Evolutionary conservation across 768 basidiomycete species (phyloP).

Genomic region (Fomitopsis serialis): DNA sequence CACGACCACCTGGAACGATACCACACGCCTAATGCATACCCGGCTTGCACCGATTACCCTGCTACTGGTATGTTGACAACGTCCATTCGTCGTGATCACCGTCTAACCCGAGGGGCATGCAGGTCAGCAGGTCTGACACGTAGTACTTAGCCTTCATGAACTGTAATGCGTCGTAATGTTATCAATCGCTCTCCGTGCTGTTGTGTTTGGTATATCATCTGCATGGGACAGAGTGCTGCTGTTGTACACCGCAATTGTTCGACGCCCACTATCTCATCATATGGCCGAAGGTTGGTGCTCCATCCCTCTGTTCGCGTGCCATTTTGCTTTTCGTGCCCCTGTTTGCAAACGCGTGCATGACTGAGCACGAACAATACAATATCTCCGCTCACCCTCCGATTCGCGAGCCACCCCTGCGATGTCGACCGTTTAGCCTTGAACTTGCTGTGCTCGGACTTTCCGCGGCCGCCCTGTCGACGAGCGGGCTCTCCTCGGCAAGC

Average conservation of each 20-base stretch:
- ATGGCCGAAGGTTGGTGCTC: conserved; percentile 10
- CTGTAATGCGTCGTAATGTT: neutral
- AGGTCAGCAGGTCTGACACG: neutral
- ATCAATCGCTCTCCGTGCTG: neutral
- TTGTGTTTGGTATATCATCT: no score
- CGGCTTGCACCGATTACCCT: neutral
- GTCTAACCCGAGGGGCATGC: no score
- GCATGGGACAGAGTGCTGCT: no score
- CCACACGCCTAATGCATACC: neutral
- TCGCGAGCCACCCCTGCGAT: conserved; percentile 33
- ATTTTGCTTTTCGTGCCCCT: no score
- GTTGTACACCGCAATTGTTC: no score
- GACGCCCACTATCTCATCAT: no score
- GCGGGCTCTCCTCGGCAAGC: conserved; percentile 42
- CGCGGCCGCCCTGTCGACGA: conserved; percentile 39
- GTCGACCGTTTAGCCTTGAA: no score
- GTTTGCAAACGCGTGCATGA: no score
- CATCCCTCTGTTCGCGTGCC: conserved; percentile 15
- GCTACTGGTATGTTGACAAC: neutral
- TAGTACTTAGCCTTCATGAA: neutral
- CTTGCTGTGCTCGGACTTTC: conserved; percentile 27
- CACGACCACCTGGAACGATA: neutral
- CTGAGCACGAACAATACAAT: no score
- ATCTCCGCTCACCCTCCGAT: conserved; percentile 32
- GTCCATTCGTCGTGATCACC: no score